A percentile compares a stretch with the other conserved stretches of the same genome.
These are phyloP conservation scores for Venturia effusa DNA, from an alignment of 2,329 filamentous ascomycete genomes.

Conservation along the genomic window DNA sequence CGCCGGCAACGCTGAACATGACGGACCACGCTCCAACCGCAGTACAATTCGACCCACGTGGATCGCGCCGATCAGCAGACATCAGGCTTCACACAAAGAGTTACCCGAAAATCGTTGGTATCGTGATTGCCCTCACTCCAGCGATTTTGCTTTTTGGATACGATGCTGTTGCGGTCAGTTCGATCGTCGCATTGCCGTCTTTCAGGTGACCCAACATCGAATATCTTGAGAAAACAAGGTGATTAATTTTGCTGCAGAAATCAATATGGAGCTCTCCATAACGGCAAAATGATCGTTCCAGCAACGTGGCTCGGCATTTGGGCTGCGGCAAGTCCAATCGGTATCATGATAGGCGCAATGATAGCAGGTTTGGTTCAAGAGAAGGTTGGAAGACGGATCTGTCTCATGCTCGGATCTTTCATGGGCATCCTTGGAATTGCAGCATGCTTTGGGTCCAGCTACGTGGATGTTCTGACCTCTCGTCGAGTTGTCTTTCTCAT, in stretches of 20 bases:
- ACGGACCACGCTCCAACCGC: neutral
- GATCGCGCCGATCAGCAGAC: neutral
- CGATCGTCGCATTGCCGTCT: neutral
- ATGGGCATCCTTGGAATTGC: neutral
- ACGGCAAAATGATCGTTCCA: neutral
- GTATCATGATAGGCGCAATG: neutral
- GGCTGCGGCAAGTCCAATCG: neutral
- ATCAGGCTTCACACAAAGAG: neutral
- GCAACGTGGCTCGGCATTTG: neutral
- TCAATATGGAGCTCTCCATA: neutral
- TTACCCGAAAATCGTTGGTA: neutral
- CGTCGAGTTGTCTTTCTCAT: neutral
- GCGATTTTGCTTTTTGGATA: neutral
- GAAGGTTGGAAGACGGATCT: neutral
- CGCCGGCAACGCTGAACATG: neutral
- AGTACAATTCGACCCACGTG: neutral
- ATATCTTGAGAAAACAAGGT: too few relatives aligned
- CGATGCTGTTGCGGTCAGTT: neutral
- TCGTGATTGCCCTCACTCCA: neutral
- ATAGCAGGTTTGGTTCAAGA: constrained; percentile 1
- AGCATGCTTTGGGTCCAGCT: constrained; percentile 3
- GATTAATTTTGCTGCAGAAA: neutral
- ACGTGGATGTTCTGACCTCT: neutral
- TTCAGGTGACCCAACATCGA: neutral
- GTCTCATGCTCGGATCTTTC: neutral